A percentile compares a stretch with the other conserved stretches of the same genome.
phyloP scores from a whole-genome alignment of 192 early-diverging fungal genomes.

The Linderina pennispora region DNA sequence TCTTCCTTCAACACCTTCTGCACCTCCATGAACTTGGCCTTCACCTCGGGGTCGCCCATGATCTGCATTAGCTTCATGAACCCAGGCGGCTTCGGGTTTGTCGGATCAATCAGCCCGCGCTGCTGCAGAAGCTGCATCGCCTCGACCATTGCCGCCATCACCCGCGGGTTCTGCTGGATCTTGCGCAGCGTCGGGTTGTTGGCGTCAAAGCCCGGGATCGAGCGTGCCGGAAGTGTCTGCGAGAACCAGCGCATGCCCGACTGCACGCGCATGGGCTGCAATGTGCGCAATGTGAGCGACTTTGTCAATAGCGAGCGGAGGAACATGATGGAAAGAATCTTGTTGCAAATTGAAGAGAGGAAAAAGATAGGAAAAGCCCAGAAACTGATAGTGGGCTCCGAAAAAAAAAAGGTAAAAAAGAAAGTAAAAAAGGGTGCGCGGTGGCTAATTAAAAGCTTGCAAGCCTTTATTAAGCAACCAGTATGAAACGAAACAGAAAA shows the following conservation, averaged over 20 bases:
- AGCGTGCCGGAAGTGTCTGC: neutral
- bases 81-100: conserved; percentile 16
- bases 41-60: conserved; percentile 23
- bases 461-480: too few species aligned
- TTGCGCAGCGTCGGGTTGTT: conserved; percentile 13
- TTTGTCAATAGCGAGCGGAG: too few species aligned
- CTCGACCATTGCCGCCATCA: conserved; percentile 8
- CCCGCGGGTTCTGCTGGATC: conserved; percentile 17
- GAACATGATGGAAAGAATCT: too few species aligned
- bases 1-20: conserved; percentile 22
- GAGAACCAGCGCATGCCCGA: neutral
- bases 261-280: too few species aligned
- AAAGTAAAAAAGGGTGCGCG: neutral
- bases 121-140: conserved; percentile 17
- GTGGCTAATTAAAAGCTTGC: too few species aligned
- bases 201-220: conserved; percentile 4
- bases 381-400: neutral
- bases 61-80: conserved; percentile 33
- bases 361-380: neutral
- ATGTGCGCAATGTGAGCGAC: too few species aligned
- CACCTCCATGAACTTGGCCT: conserved; percentile 7
- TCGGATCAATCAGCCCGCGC: conserved; percentile 10
- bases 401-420: neutral
- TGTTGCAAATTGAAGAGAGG: too few species aligned
- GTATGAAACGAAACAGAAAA: too few species aligned